These are phyloP conservation scores for Elongisporangium undulatum DNA, from an alignment of 352 stramenopile species.

Conservation along the genomic window DNA sequence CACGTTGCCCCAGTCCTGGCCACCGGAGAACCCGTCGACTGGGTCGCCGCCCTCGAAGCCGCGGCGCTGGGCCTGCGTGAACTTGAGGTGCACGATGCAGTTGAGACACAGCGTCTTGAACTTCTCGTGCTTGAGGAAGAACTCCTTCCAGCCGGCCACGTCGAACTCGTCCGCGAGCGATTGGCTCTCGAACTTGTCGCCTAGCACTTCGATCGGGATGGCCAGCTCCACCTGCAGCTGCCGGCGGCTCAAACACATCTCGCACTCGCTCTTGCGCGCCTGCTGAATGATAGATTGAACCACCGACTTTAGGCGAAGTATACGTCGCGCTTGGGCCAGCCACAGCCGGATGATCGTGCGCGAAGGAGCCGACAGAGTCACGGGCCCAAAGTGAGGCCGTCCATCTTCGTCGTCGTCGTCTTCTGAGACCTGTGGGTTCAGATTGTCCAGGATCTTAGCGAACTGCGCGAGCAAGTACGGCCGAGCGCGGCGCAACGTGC, in stretches of 20 bases:
- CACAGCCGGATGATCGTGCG: constrained; percentile 92
- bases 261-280: constrained; percentile 90
- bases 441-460: constrained; percentile 91
- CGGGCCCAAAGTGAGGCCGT: constrained; percentile 81
- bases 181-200: constrained; percentile 90
- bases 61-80: constrained; percentile 16
- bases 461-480: constrained; percentile 97
- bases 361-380: constrained; percentile 87
- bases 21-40: constrained; percentile 14
- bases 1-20: constrained; percentile 46
- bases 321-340: constrained; percentile 82
- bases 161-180: constrained; percentile 89
- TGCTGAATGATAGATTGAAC: constrained; percentile 92
- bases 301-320: constrained; percentile 79
- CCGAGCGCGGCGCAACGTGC: constrained; percentile 84
- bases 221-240: constrained; percentile 94
- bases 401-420: constrained; percentile 90
- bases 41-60: constrained; percentile 14
- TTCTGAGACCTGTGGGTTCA: constrained; percentile 94
- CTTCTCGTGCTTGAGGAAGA: constrained; percentile 91
- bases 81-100: constrained; percentile 85
- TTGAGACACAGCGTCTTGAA: constrained; percentile 95
- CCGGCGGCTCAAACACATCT: constrained; percentile 92
- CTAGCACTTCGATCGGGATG: constrained; percentile 90
- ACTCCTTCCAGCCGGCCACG: constrained; percentile 93